These are phyloP conservation scores for Pyricularia sp. DNA, from an alignment of 2,329 filamentous ascomycete species.

Conservation along the genomic window DNA sequence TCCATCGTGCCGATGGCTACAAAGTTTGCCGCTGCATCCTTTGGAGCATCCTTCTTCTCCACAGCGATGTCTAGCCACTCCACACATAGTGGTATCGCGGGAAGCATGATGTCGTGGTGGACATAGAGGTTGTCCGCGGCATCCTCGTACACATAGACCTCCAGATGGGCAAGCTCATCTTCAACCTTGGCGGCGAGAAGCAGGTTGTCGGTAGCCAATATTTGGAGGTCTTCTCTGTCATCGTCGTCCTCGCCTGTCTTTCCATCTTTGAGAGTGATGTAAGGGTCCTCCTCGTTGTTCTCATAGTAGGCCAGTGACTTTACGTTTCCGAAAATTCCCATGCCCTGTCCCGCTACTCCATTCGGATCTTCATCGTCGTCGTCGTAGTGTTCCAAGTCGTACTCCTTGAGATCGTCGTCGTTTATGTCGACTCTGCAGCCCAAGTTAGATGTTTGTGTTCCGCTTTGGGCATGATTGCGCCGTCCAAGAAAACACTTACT, in stretches of 20 bases:
- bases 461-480: background rate
- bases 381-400: conserved; percentile 93
- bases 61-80: conserved; percentile 96
- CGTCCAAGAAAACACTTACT: conserved; percentile 22
- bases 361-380: conserved; percentile 64
- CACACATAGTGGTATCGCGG: conserved; percentile 87
- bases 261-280: conserved; percentile 75
- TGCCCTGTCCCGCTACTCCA: conserved; percentile 50
- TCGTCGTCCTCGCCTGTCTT: conserved; percentile 67
- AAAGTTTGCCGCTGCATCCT: conserved; percentile 71
- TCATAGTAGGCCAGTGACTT: conserved; percentile 91
- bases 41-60: conserved; percentile 53
- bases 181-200: conserved; percentile 89
- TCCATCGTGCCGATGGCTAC: conserved; percentile 96
- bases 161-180: conserved; percentile 91
- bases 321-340: conserved; percentile 92
- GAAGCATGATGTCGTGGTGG: conserved; percentile 98
- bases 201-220: conserved; percentile 86
- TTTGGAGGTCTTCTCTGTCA: conserved; percentile 87
- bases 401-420: conserved; percentile 90
- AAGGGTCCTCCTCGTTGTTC: conserved; percentile 90
- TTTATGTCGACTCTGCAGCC: conserved; percentile 40
- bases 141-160: conserved; percentile 97
- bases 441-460: conserved; percentile 1
- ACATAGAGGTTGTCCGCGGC: conserved; percentile 94